phyloP scores from a whole-genome alignment of 805 yeast species.

The Sungouiozyma ichnusensis region DNA sequence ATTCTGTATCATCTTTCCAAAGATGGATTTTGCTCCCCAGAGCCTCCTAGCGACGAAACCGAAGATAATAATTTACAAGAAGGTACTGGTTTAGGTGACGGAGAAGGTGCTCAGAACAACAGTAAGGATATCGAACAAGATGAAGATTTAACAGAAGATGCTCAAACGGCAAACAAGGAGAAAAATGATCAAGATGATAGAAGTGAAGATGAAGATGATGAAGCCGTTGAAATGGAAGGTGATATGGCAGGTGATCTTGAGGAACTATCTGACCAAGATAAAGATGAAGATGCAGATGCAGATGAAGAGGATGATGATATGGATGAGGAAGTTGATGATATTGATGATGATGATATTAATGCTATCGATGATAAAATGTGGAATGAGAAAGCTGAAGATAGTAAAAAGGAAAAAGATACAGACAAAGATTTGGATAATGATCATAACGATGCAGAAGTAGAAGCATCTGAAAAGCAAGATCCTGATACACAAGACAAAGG shows the following conservation, averaged over 20 bases:
- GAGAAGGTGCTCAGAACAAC: slow-evolving; percentile 73
- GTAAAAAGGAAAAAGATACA: slow-evolving; percentile 71
- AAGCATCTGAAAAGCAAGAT: slow-evolving; percentile 28
- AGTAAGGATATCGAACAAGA: slow-evolving; percentile 85
- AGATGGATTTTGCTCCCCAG: slow-evolving; percentile 89
- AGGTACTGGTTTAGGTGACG: slow-evolving; percentile 91
- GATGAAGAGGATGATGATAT: slow-evolving; percentile 61
- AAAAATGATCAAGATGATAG: slow-evolving; percentile 50
- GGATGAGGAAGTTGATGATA: slow-evolving; percentile 82
- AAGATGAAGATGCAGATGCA: slow-evolving; percentile 38
- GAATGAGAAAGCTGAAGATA: slow-evolving; percentile 81
- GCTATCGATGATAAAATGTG: slow-evolving; percentile 97
- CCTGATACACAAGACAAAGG: slow-evolving; percentile 20
- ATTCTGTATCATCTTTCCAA: slow-evolving; percentile 52
- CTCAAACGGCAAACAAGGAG: slow-evolving; percentile 65
- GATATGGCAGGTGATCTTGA: slow-evolving; percentile 94
- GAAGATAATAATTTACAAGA: slow-evolving; percentile 61
- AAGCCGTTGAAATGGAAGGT: slow-evolving; percentile 90
- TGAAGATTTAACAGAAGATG: slow-evolving; percentile 74
- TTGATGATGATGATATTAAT: slow-evolving; percentile 86
- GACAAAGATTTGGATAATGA: slow-evolving; percentile 56
- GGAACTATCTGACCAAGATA: slow-evolving; percentile 61
- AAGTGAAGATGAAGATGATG: slow-evolving; percentile 50
- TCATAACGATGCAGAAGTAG: slow-evolving; percentile 34
- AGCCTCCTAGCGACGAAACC: slow-evolving; percentile 53